These are phyloP conservation scores for Coemansia sp. DNA, from an alignment of 192 early-diverging fungal genomes.

Conservation along the genomic window DNA sequence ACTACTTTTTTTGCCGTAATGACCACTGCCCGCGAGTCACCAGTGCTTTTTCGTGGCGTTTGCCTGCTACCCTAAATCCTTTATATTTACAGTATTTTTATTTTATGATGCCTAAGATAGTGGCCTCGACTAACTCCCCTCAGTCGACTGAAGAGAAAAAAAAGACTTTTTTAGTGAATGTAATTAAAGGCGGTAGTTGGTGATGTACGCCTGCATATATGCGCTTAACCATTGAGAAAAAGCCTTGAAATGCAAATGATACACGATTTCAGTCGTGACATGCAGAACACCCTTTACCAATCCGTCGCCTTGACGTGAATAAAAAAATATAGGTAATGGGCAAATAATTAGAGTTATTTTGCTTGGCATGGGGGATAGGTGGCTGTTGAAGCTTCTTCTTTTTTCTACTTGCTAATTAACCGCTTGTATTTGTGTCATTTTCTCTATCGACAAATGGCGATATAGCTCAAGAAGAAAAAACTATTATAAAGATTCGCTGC, in stretches of 20 bases:
- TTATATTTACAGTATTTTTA: background rate
- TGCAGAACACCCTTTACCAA: background rate
- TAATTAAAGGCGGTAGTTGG: slow-evolving; percentile 7
- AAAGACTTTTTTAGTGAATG: background rate
- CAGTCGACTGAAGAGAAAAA: background rate
- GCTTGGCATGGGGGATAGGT: background rate
- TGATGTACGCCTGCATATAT: background rate
- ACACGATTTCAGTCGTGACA: background rate
- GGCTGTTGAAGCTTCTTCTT: background rate
- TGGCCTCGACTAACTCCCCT: background rate
- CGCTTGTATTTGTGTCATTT: background rate
- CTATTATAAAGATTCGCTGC: background rate
- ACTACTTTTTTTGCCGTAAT: background rate
- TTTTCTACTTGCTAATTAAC: background rate
- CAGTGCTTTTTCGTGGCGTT: background rate
- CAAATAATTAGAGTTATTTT: background rate
- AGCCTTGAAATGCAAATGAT: slow-evolving; percentile 2
- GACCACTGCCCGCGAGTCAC: slow-evolving; percentile 2
- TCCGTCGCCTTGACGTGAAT: background rate
- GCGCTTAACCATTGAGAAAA: background rate
- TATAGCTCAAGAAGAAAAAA: background rate
- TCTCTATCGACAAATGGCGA: background rate
- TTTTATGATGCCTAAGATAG: background rate
- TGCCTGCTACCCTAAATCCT: background rate
- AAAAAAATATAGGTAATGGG: background rate